These are phyloP conservation scores for Cyberlindnera amylophila DNA, from an alignment of 805 yeast genomes.

Conservation along the genomic window DNA sequence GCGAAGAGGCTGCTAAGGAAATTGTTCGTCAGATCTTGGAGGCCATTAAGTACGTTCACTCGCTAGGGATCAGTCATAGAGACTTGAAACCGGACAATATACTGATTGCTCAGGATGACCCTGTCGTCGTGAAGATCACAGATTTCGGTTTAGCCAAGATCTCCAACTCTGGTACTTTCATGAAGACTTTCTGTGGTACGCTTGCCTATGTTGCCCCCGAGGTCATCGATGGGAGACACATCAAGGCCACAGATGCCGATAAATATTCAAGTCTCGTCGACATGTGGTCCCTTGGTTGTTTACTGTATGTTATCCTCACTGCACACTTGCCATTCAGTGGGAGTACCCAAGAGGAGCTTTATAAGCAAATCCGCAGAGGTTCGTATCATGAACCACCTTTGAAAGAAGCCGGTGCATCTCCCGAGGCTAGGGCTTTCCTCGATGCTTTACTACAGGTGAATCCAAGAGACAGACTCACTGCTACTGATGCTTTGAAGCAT, in stretches of 20 bases:
- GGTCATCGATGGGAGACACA: slow-evolving; percentile 47
- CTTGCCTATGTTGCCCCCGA: slow-evolving; percentile 97
- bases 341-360: slow-evolving; percentile 80
- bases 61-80: slow-evolving; percentile 88
- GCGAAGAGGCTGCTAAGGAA: slow-evolving; percentile 86
- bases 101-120: slow-evolving; percentile 84
- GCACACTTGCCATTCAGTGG: slow-evolving; percentile 96
- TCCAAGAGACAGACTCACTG: slow-evolving; percentile 68
- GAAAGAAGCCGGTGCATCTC: slow-evolving; percentile 59
- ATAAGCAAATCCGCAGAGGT: slow-evolving; percentile 71
- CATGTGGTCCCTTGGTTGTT: slow-evolving; percentile 97
- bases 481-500: slow-evolving; percentile 70
- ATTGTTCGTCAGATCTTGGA: slow-evolving; percentile 79
- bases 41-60: slow-evolving; percentile 86
- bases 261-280: slow-evolving; percentile 85
- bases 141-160: slow-evolving; percentile 96
- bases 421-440: slow-evolving; percentile 69
- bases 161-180: slow-evolving; percentile 74
- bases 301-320: slow-evolving; percentile 86
- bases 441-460: slow-evolving; percentile 69
- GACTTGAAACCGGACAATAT: slow-evolving; percentile 97
- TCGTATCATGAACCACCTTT: slow-evolving; percentile 77
- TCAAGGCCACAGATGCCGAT: slow-evolving; percentile 26
- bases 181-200: slow-evolving; percentile 98
- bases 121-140: slow-evolving; percentile 86